phyloP scores from a whole-genome alignment of 352 stramenopile species.

The Globisporangium emineosum region DNA sequence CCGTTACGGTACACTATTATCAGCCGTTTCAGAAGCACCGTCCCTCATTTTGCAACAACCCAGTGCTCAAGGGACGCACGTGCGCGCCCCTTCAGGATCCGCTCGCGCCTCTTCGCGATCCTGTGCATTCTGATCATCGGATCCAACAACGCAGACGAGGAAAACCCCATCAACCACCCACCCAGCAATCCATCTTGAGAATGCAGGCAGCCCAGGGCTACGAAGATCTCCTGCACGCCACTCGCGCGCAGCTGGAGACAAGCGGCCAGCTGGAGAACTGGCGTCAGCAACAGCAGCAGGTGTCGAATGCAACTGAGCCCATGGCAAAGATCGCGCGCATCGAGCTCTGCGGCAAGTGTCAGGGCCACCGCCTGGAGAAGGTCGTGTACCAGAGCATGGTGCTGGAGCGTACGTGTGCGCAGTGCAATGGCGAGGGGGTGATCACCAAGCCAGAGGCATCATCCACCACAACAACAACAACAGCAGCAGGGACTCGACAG shows the following conservation, averaged over 20 bases:
- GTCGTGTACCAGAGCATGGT: constrained; percentile 49
- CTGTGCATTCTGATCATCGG: not conserved
- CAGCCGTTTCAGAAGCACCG: not conserved
- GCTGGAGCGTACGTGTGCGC: constrained; percentile 49
- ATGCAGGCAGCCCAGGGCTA: constrained; percentile 9
- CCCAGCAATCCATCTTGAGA: too few relatives aligned
- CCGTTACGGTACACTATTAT: too few relatives aligned
- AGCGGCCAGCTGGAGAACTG: constrained; percentile 5
- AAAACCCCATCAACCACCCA: too few relatives aligned
- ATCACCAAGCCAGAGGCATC: constrained; percentile 7
- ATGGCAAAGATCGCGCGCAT: constrained; percentile 19
- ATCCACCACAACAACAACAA: constrained; percentile 1
- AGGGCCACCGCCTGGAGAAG: constrained; percentile 60
- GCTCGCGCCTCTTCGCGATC: constrained; percentile 2
- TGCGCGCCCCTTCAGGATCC: not conserved
- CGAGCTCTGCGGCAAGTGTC: constrained; percentile 45
- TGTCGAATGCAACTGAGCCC: not conserved
- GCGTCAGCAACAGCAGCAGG: not conserved
- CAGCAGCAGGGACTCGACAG: constrained; percentile 5
- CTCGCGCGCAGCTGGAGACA: constrained; percentile 4
- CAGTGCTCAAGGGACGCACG: not conserved
- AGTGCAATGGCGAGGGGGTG: constrained; percentile 59
- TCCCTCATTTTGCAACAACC: not conserved
- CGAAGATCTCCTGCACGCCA: constrained; percentile 6
- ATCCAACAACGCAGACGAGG: not conserved